Conservation (phyloP, 768 basidiomycete genomes). For the Leucocoprinus leucothites region DNA sequence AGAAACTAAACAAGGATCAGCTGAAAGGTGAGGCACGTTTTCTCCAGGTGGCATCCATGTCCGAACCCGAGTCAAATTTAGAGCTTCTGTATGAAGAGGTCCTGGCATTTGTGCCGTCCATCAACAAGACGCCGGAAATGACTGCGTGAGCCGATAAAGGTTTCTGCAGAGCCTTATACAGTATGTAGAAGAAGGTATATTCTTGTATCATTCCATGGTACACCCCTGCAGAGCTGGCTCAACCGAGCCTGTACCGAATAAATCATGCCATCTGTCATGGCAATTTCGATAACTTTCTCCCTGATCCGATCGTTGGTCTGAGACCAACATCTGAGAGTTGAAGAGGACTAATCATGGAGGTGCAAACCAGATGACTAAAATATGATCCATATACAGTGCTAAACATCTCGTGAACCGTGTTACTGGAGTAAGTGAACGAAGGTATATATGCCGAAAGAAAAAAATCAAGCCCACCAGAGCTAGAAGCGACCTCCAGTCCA, state of each 20-base stretch:
- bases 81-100: conserved; percentile 85
- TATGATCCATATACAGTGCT: conserved; percentile 3
- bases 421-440: neutral
- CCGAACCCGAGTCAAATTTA: conserved; percentile 17
- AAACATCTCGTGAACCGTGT: conserved; percentile 7
- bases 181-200: too few relatives aligned
- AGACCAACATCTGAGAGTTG: too few relatives aligned
- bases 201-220: conserved; percentile 3
- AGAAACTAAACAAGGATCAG: conserved; percentile 72
- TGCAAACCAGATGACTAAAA: neutral
- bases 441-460: conserved; percentile 1
- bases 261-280: conserved; percentile 3
- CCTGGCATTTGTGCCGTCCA: conserved; percentile 64
- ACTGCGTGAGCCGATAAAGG: neutral
- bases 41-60: conserved; percentile 6
- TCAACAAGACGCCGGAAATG: conserved; percentile 31
- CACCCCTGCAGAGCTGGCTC: neutral
- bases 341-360: neutral
- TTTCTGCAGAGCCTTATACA: too few relatives aligned
- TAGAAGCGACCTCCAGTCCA: conserved; percentile 55
- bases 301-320: neutral
- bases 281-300: neutral
- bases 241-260: neutral
- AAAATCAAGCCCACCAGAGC: conserved; percentile 16
- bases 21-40: conserved; percentile 47